Conservation (phyloP, 2,329 filamentous ascomycete genomes). For the Pestalotiopsis sp. region DNA sequence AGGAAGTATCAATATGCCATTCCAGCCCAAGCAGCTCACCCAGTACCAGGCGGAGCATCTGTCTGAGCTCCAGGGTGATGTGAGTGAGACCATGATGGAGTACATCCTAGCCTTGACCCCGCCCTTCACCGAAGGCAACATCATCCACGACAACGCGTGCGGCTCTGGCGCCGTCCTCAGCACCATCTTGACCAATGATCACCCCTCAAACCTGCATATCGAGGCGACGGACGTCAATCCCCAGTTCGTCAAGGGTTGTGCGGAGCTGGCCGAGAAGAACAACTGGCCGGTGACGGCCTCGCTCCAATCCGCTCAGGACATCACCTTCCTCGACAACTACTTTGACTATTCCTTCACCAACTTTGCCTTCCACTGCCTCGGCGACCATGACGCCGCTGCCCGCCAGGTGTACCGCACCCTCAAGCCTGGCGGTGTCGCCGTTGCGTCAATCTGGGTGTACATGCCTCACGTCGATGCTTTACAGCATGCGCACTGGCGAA, state of each 20-base stretch:
- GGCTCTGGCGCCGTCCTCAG: no score
- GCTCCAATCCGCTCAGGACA: constrained; percentile 13
- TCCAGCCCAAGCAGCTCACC: neutral
- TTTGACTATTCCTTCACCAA: constrained; percentile 18
- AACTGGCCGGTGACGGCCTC: neutral
- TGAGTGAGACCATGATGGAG: no score
- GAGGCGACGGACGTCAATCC: constrained; percentile 12
- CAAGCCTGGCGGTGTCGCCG: constrained; percentile 17
- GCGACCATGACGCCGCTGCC: constrained; percentile 14
- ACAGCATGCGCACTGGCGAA: constrained; percentile 18
- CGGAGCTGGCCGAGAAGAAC: neutral
- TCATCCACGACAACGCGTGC: no score
- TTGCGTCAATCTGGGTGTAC: constrained; percentile 16
- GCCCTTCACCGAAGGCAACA: no score
- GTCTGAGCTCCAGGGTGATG: no score
- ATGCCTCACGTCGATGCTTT: constrained; percentile 19
- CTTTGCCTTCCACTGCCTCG: constrained; percentile 18
- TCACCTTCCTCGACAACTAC: constrained; percentile 8
- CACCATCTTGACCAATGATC: constrained; percentile 7
- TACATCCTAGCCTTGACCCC: no score
- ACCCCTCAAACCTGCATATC: constrained; percentile 16
- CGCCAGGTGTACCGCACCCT: constrained; percentile 16
- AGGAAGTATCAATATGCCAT: neutral
- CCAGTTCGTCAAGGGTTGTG: neutral
- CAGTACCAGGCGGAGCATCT: no score